Conservation (phyloP, 768 basidiomycete genomes). For the Roridomyces roridus region DNA sequence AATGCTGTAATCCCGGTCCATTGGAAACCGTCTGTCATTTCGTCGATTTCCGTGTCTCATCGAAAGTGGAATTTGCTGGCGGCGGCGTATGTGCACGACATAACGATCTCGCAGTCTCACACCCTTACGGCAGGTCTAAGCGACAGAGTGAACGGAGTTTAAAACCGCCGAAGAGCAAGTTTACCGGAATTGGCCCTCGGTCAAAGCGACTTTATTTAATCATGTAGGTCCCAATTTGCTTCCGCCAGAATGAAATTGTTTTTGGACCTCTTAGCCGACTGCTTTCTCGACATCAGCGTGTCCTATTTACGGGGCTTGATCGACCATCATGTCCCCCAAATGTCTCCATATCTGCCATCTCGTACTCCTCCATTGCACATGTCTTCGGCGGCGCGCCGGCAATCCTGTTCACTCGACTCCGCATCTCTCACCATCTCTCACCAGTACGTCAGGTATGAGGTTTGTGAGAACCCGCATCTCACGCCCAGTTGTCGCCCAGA, state of each 20-base stretch:
- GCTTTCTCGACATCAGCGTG: constrained; percentile 6
- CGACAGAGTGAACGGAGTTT: background rate
- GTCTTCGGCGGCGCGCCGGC: background rate
- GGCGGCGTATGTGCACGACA: constrained; percentile 1
- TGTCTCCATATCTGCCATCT: background rate
- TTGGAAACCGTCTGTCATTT: constrained; percentile 8
- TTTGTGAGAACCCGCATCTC: too few species aligned
- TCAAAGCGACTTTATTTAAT: constrained; percentile 15
- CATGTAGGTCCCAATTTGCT: background rate
- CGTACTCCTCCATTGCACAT: too few species aligned
- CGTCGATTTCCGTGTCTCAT: background rate
- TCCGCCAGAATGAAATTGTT: background rate
- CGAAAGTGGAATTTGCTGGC: background rate
- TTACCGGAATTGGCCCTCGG: background rate
- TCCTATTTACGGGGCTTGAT: constrained; percentile 4
- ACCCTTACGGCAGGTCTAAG: background rate
- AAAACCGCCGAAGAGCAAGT: background rate
- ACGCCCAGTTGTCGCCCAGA: too few species aligned
- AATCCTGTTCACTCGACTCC: background rate
- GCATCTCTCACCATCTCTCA: background rate
- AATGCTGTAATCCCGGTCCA: constrained; percentile 6
- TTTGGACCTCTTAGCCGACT: background rate
- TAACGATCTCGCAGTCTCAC: background rate
- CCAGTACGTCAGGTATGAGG: background rate
- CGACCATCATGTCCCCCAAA: background rate